Percentiles rank a stretch among this genome's conserved stretches.
Conservation (phyloP, 2,329 filamentous ascomycete species). For the Aspergillus sp. region DNA sequence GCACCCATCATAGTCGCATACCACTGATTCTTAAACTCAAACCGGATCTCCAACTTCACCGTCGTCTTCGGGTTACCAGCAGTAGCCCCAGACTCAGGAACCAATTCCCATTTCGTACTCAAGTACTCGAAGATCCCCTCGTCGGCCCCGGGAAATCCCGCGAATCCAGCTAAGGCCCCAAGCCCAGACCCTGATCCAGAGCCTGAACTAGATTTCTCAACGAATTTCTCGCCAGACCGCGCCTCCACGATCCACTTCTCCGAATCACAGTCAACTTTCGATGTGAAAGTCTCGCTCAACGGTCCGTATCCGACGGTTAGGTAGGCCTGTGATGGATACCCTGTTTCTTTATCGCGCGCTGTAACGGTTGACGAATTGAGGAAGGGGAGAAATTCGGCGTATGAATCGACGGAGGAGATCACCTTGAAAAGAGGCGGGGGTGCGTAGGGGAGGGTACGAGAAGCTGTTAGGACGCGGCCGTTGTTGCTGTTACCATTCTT, state of each 20-base stretch:
- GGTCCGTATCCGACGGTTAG: constrained; percentile 83
- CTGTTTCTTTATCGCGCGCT: constrained; percentile 58
- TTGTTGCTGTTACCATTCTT: constrained; percentile 32
- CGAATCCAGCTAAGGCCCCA: background rate
- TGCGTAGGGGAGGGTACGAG: constrained; percentile 74
- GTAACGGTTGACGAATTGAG: constrained; percentile 78
- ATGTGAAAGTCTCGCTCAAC: constrained; percentile 81
- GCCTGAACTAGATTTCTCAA: constrained; percentile 21
- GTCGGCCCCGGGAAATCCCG: constrained; percentile 45
- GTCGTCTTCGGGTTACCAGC: constrained; percentile 53
- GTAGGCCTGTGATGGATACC: constrained; percentile 68
- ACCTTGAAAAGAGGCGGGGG: constrained; percentile 72
- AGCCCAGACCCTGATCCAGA: background rate
- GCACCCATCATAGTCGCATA: constrained; percentile 80
- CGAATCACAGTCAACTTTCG: constrained; percentile 74
- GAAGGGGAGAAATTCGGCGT: constrained; percentile 88
- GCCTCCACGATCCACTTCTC: constrained; percentile 70
- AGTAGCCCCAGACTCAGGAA: constrained; percentile 33
- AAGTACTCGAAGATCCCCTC: constrained; percentile 48
- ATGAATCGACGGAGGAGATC: constrained; percentile 84
- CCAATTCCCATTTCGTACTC: constrained; percentile 45
- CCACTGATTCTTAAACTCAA: constrained; percentile 84
- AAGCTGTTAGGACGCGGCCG: constrained; percentile 69
- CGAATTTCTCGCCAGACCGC: constrained; percentile 43
- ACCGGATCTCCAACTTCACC: constrained; percentile 74